These are phyloP conservation scores for Botrytis cinerea DNA, from an alignment of 2,329 filamentous ascomycete species.

Conservation along the genomic window DNA sequence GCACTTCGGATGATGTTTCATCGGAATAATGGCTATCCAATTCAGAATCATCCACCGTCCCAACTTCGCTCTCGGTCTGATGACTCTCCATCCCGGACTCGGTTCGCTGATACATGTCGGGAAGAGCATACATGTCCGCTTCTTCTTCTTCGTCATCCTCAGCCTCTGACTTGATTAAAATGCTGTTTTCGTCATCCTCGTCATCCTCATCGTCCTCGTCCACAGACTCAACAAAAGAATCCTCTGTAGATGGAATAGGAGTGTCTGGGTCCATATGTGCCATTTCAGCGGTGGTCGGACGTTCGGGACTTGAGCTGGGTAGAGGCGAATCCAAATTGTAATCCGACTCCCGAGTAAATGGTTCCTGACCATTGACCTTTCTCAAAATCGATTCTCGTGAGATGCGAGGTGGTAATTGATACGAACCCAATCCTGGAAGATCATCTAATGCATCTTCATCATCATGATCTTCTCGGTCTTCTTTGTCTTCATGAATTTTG, in stretches of 20 bases:
- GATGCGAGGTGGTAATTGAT: conserved; percentile 73
- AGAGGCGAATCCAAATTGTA: conserved; percentile 65
- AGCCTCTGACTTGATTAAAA: conserved; percentile 67
- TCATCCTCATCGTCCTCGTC: conserved; percentile 34
- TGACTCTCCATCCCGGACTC: conserved; percentile 45
- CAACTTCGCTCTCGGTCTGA: conserved; percentile 12
- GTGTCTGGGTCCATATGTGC: conserved; percentile 80
- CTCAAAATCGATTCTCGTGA: conserved; percentile 92
- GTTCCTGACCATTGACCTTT: conserved; percentile 69
- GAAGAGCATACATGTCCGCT: conserved; percentile 66
- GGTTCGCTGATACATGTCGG: conserved; percentile 63
- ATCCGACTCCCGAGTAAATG: conserved; percentile 59
- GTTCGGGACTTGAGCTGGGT: conserved; percentile 59
- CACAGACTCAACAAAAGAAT: conserved; percentile 59
- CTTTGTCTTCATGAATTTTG: conserved; percentile 56
- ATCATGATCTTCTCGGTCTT: conserved; percentile 51
- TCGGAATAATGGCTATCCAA: conserved; percentile 55
- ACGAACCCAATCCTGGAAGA: conserved; percentile 58
- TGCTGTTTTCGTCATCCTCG: conserved; percentile 41
- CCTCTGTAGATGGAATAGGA: conserved; percentile 85
- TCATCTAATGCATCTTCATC: conserved; percentile 63
- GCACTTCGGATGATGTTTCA: conserved; percentile 28
- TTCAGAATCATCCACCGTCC: conserved; percentile 30
- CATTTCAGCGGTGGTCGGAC: conserved; percentile 40
- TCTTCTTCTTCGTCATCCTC: conserved; percentile 51